Conservation (phyloP, 2,329 filamentous ascomycete genomes). For the Sporothrix inflata region DNA sequence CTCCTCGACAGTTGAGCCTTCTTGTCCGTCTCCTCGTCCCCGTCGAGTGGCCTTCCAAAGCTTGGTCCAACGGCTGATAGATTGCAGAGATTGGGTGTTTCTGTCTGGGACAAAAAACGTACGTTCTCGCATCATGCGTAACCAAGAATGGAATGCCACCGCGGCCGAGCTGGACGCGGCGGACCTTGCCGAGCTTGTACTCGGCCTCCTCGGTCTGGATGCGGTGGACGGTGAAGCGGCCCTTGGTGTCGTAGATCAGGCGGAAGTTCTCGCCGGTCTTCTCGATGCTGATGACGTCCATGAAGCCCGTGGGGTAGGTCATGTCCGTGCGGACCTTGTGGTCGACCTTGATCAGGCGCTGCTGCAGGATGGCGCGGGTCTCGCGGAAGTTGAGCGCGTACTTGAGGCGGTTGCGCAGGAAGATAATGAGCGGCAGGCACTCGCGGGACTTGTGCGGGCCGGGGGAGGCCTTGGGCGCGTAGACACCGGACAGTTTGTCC, state of each 20-base stretch:
- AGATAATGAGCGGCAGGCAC: constrained; percentile 98
- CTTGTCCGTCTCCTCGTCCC: constrained; percentile 31
- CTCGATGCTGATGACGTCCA: constrained; percentile 99
- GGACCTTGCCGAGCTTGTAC: constrained; percentile 99
- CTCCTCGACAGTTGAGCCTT: constrained; percentile 3
- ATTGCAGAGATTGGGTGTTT: constrained; percentile 61
- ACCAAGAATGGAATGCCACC: constrained; percentile 99
- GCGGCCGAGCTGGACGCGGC: constrained; percentile 98
- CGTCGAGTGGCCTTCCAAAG: constrained; percentile 69
- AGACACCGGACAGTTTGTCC: constrained; percentile 97
- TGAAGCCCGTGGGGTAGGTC: constrained; percentile 97
- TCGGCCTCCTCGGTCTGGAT: constrained; percentile 98
- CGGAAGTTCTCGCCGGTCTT: constrained; percentile 99
- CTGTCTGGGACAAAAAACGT: constrained; percentile 64
- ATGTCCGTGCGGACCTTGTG: constrained; percentile 98
- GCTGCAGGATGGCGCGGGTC: constrained; percentile 97
- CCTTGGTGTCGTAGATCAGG: constrained; percentile 99
- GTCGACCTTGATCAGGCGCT: constrained; percentile 99
- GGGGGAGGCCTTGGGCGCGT: constrained; percentile 69
- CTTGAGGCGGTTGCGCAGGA: constrained; percentile 96
- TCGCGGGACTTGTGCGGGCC: constrained; percentile 99
- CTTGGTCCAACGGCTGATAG: constrained; percentile 99
- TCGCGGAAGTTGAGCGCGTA: constrained; percentile 99
- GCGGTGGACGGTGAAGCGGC: constrained; percentile 99
- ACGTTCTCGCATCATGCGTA: constrained; percentile 99